These are phyloP conservation scores for Sindora glabra DNA, from an alignment of 306 rosid genomes.

Conservation along the genomic window DNA sequence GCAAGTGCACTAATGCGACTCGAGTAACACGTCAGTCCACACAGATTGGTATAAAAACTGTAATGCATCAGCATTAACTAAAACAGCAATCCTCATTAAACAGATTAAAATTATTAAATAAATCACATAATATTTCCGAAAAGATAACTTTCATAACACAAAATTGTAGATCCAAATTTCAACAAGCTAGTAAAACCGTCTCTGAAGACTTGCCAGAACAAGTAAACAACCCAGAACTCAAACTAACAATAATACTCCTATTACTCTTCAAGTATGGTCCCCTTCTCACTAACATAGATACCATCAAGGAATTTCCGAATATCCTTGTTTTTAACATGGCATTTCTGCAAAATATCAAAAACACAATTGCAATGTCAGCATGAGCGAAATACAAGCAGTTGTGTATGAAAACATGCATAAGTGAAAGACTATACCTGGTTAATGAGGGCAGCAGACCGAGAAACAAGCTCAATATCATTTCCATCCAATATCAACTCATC, in stretches of 20 bases:
- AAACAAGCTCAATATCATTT: constrained; percentile 73
- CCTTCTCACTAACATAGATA: constrained; percentile 80
- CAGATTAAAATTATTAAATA: background rate
- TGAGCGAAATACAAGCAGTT: background rate
- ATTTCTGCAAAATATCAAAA: constrained; percentile 65
- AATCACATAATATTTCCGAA: background rate
- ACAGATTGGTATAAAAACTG: too few relatives aligned
- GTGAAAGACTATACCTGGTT: constrained; percentile 50
- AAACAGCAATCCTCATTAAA: background rate
- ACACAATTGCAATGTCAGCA: background rate
- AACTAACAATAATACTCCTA: background rate
- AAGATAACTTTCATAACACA: constrained; percentile 11
- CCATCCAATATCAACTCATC: constrained; percentile 75
- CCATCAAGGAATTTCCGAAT: constrained; percentile 83
- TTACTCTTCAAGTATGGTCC: constrained; percentile 41
- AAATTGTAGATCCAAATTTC: constrained; percentile 9
- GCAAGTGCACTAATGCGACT: too few relatives aligned
- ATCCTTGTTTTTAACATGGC: constrained; percentile 82
- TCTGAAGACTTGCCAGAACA: too few relatives aligned
- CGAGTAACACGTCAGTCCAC: too few relatives aligned
- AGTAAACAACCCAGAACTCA: background rate
- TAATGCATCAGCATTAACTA: too few relatives aligned
- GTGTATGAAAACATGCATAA: background rate
- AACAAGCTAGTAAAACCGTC: constrained; percentile 12
- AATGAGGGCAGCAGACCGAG: constrained; percentile 64